phyloP scores from a whole-genome alignment of 495 filamentous ascomycete species.

The Hypoxylon cercidicola region DNA sequence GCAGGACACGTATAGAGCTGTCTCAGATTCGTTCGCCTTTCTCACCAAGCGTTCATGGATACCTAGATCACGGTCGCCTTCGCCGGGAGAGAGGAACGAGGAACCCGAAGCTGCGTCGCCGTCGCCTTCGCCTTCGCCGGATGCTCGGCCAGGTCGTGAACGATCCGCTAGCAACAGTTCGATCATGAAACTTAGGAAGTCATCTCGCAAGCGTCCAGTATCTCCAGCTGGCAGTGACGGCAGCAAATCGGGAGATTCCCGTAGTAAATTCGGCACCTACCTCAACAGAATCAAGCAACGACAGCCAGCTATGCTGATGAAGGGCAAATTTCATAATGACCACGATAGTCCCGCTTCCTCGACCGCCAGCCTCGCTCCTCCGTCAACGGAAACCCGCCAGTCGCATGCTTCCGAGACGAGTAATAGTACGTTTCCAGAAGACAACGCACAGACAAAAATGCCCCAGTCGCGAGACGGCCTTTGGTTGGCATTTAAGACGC shows the following conservation, averaged over 20 bases:
- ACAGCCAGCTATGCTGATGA: conserved; percentile 51
- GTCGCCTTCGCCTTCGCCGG: conserved; percentile 1
- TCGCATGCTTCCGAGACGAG: conserved; percentile 46
- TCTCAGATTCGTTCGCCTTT: conserved; percentile 72
- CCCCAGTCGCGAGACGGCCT: conserved; percentile 75
- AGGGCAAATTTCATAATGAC: conserved; percentile 42
- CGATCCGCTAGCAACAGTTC: conserved; percentile 44
- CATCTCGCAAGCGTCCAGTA: conserved; percentile 40
- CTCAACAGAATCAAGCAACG: conserved; percentile 55
- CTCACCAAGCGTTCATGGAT: conserved; percentile 77
- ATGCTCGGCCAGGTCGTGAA: conserved; percentile 33
- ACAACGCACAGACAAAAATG: conserved; percentile 23
- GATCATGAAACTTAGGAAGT: conserved; percentile 46
- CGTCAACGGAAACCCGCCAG: conserved; percentile 45
- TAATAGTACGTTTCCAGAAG: conserved; percentile 48
- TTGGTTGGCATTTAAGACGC: conserved; percentile 82
- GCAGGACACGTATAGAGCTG: conserved; percentile 49
- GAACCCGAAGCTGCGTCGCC: conserved; percentile 20
- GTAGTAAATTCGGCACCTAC: conserved; percentile 46
- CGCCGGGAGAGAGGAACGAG: conserved; percentile 13
- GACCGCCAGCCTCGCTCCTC: conserved; percentile 47
- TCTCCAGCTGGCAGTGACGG: conserved; percentile 49
- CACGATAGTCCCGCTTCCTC: conserved; percentile 53
- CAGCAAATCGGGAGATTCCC: conserved; percentile 41
- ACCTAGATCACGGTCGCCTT: conserved; percentile 66